phyloP scores from a whole-genome alignment of 306 rosid genomes.

The Gastrolobium villosum region DNA sequence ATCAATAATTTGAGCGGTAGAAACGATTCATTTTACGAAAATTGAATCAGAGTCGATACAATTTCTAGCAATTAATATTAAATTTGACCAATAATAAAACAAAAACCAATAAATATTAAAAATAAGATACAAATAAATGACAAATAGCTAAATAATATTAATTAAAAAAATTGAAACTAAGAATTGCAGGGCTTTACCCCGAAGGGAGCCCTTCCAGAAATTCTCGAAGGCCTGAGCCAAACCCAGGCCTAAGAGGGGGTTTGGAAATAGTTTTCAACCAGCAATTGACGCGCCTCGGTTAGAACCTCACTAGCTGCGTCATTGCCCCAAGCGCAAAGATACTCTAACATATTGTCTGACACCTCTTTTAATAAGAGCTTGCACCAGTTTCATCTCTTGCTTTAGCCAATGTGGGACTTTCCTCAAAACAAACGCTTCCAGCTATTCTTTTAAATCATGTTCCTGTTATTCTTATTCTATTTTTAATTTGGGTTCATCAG shows the following conservation, averaged over 20 bases:
- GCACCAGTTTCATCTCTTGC: background rate
- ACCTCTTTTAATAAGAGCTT: background rate
- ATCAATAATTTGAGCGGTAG: too few species aligned
- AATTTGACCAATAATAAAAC: too few species aligned
- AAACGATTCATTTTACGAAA: too few species aligned
- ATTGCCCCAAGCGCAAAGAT: constrained; percentile 53
- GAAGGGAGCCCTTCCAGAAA: constrained; percentile 47
- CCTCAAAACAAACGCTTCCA: background rate
- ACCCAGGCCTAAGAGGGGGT: constrained; percentile 44
- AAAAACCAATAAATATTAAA: too few species aligned
- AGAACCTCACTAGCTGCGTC: constrained; percentile 50
- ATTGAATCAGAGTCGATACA: too few species aligned
- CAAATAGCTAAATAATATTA: too few species aligned
- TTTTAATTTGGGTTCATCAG: too few species aligned
- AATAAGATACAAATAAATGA: too few species aligned
- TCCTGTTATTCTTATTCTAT: too few species aligned
- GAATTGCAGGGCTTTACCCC: constrained; percentile 35
- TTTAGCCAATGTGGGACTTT: constrained; percentile 35
- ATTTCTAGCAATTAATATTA: too few species aligned
- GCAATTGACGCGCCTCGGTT: constrained; percentile 45
- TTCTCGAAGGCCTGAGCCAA: constrained; percentile 31
- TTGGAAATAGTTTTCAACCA: constrained; percentile 50
- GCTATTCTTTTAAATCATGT: too few species aligned
- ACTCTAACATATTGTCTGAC: accelerated
- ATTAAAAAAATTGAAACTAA: background rate